Evolutionary conservation across 768 basidiomycete genomes (phyloP).

Genomic region (Lentinula lateritia): DNA sequence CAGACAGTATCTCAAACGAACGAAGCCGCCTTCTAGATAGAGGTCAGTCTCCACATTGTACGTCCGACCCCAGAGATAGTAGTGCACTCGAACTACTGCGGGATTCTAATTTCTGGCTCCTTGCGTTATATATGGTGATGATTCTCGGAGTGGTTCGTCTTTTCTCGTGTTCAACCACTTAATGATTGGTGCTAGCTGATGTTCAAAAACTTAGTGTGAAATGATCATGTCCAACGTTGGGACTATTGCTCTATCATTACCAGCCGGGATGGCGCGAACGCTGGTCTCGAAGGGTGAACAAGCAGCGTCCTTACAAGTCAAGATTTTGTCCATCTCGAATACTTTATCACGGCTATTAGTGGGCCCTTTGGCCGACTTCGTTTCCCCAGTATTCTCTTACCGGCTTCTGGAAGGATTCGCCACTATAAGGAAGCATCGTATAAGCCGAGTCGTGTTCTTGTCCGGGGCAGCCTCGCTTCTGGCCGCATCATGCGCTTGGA

Average conservation of each 20-base stretch:
- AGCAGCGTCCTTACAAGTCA: constrained; percentile 50
- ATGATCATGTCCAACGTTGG: constrained; percentile 85
- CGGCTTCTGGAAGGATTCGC: constrained; percentile 28
- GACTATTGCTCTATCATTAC: constrained; percentile 64
- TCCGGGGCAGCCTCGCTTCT: constrained; percentile 43
- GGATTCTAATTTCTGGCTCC: constrained; percentile 60
- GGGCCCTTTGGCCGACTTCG: constrained; percentile 67
- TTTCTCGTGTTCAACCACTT: background rate
- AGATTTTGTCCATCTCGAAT: constrained; percentile 63
- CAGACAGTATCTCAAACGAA: background rate
- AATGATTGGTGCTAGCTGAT: background rate
- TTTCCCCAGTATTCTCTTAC: constrained; percentile 56
- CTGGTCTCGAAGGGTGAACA: constrained; percentile 31
- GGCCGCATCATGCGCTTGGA: constrained; percentile 49
- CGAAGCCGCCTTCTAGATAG: background rate
- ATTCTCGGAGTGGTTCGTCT: constrained; percentile 65
- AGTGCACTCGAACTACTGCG: constrained; percentile 33
- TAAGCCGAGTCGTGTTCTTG: constrained; percentile 63
- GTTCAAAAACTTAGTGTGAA: constrained; percentile 44
- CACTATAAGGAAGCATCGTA: constrained; percentile 41
- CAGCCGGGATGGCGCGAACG: constrained; percentile 19
- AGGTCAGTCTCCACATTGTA: constrained; percentile 7
- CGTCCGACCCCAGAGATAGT: background rate
- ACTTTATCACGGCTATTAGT: constrained; percentile 63
- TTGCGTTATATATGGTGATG: constrained; percentile 44